Base-by-base conservation (phyloP, 2,329 filamentous ascomycete genomes). In the Elsinoe arachidis region DNA sequence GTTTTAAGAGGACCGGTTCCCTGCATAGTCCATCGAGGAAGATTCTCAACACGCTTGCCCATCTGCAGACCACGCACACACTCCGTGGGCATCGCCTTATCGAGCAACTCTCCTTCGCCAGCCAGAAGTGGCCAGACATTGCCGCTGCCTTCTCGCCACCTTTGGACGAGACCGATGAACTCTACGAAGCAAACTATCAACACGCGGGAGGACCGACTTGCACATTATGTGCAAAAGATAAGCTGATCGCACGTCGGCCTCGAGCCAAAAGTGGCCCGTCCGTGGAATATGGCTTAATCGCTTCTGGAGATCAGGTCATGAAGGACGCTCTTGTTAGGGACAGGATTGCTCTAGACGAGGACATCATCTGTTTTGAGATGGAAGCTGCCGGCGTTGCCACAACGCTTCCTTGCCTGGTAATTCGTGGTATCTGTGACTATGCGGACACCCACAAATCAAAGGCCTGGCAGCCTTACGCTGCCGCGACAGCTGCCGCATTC, bases 211-310 rank as follows among this genome's bases (percentile, higher is more conserved):
- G 39, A 5, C 23, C 1, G 12, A 26, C 26, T 5, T 49, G n/a
- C 23, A 14, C 5, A 1, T 6, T 14, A 14, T 49, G 21, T 5
- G 23, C 23, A 7, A 26, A 26, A 23, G 12, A 12, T 7, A 14
- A 21, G 9, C 9, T 49, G 2, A 5, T 14, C 2, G 5, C 3
- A 15, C 21, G 21, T 26, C 15, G 4, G 1, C 1, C 23, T 30
- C 21, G 44, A 4, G 7, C 12, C 4, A 12, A 19, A 9, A 6
- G 3, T 7, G 23, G 51, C 2, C 68, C 68, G 34, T 58, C 10
- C 0, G 30, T 68, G 0, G 60, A 65, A 37, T 63, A 64, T 12
- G 65, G 66, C 9, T 56, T 56, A 3, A 66, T 67, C 34, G 66
- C 65, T 6, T 67, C 65, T 1, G 64, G 56, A 2, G 60, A 68